Percentiles rank a stretch among this genome's conserved stretches.
Conservation (phyloP, 768 basidiomycete genomes). For the Daedaleopsis nitida region DNA sequence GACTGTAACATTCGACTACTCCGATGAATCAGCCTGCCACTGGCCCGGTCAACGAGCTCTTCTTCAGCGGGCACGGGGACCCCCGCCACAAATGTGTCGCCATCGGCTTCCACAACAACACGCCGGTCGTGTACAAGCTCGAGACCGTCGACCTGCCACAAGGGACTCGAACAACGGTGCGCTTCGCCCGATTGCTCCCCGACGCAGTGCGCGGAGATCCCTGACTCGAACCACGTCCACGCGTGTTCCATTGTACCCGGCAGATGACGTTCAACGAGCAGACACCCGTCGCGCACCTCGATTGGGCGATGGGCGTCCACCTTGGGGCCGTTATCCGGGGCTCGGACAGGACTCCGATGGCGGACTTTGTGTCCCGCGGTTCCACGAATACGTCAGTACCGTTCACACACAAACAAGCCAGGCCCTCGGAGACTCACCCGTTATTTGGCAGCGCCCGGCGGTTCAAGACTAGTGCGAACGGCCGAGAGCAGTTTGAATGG, state of each 20-base stretch:
- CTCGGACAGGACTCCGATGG: conserved; percentile 58
- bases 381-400: conserved; percentile 48
- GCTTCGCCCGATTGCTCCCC: conserved; percentile 18
- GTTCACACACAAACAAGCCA: not conserved
- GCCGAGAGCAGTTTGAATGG: conserved; percentile 69
- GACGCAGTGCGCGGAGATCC: conserved; percentile 7
- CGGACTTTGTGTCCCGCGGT: conserved; percentile 58
- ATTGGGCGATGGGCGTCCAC: conserved; percentile 39
- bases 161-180: conserved; percentile 53
- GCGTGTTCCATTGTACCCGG: not conserved
- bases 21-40: conserved; percentile 3
- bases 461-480: conserved; percentile 49
- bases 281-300: conserved; percentile 57
- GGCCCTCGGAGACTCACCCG: conserved; percentile 15
- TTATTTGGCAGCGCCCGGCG: conserved; percentile 53
- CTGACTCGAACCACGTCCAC: not conserved
- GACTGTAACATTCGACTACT: not conserved
- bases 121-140: conserved; percentile 60
- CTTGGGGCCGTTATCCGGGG: conserved; percentile 54
- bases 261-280: conserved; percentile 28
- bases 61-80: conserved; percentile 71
- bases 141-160: conserved; percentile 48
- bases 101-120: conserved; percentile 46
- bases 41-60: conserved; percentile 38
- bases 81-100: conserved; percentile 64